phyloP scores from a whole-genome alignment of 73 alveolate genomes.

The Paramecium bursaria region DNA sequence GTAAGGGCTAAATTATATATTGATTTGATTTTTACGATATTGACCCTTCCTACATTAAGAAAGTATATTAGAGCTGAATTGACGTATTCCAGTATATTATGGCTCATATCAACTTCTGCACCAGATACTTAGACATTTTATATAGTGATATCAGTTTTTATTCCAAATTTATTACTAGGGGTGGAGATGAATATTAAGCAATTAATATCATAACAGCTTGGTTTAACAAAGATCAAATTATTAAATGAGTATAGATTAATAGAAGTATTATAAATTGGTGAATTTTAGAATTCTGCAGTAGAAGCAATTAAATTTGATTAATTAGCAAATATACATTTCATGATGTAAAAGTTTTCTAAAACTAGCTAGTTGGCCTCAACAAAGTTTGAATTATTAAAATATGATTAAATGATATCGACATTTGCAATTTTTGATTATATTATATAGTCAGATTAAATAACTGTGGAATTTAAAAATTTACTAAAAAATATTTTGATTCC shows the following conservation, averaged over 20 bases:
- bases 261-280: background rate
- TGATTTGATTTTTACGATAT: background rate
- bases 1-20: background rate
- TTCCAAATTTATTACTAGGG: background rate
- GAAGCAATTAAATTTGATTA: background rate
- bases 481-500: background rate
- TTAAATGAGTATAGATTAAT: background rate
- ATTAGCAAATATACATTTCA: background rate
- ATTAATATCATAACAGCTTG: background rate
- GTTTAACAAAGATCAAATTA: background rate
- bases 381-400: background rate
- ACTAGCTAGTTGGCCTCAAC: background rate
- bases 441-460: background rate
- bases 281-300: background rate
- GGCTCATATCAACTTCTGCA: background rate
- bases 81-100: background rate
- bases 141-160: background rate
- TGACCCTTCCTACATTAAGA: background rate
- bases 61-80: background rate
- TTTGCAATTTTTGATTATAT: background rate
- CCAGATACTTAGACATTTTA: background rate
- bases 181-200: constrained; percentile 22
- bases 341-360: background rate
- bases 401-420: background rate
- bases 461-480: background rate